A percentile compares a stretch with the other conserved stretches of the same genome.
phyloP scores from a whole-genome alignment of 768 basidiomycete genomes.

The Suillus brevipes region DNA sequence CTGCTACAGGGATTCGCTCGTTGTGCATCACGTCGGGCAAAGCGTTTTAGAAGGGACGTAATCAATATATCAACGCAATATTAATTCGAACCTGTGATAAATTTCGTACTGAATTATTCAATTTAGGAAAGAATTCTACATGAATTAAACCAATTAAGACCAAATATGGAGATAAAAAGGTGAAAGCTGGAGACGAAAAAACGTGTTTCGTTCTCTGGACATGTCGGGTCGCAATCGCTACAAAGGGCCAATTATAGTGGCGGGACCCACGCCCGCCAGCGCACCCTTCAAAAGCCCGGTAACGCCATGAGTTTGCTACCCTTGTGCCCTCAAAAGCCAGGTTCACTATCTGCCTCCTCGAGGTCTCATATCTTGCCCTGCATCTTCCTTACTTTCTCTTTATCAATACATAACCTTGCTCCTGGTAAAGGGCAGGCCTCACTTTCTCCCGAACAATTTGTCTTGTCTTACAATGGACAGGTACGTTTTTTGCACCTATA shows the following conservation, averaged over 20 bases:
- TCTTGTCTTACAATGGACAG: constrained; percentile 16
- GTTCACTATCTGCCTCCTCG: constrained; percentile 28
- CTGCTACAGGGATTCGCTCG: background rate
- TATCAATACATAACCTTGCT: constrained; percentile 16
- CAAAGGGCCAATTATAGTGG: constrained; percentile 47
- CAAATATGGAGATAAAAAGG: constrained; percentile 28
- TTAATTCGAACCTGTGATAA: background rate
- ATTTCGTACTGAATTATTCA: background rate
- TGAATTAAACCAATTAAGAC: constrained; percentile 23
- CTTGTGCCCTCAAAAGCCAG: constrained; percentile 26
- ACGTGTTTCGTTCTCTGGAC: constrained; percentile 76
- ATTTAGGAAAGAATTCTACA: constrained; percentile 20
- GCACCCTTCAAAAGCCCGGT: constrained; percentile 44
- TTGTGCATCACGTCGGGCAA: constrained; percentile 1
- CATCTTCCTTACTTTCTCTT: constrained; percentile 14
- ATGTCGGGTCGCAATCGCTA: constrained; percentile 54
- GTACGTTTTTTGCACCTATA: constrained; percentile 26
- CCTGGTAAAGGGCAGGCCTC: constrained; percentile 36
- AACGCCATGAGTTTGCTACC: constrained; percentile 27
- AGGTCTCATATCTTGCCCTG: constrained; percentile 21
- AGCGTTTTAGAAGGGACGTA: constrained; percentile 8
- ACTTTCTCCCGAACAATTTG: constrained; percentile 10
- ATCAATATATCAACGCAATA: constrained; percentile 13
- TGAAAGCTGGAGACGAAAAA: constrained; percentile 60
- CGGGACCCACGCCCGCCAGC: constrained; percentile 42